Evolutionary conservation across 495 filamentous ascomycete species (phyloP).

Genomic region (Aspergillus sclerotioniger): DNA sequence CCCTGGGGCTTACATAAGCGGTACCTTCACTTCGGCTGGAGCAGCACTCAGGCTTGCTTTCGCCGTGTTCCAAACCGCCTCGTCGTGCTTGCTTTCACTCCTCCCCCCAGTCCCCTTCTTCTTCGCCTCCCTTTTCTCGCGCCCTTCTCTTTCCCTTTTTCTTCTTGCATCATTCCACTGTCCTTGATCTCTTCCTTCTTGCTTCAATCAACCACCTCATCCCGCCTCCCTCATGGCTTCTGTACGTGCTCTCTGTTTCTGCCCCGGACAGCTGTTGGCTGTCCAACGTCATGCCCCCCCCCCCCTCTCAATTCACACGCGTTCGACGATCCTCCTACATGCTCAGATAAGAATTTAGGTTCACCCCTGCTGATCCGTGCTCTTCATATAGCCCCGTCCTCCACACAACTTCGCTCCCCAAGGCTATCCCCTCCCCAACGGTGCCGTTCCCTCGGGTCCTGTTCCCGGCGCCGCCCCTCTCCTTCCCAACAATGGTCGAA

Average conservation of each 20-base stretch:
- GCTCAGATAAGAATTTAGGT: conserved; percentile 3
- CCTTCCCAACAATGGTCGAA: conserved; percentile 64
- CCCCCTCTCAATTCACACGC: conserved; percentile 10
- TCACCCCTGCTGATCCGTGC: conserved; percentile 14
- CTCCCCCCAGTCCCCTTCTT: conserved; percentile 13
- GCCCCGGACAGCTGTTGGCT: conserved; percentile 13
- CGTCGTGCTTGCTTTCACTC: conserved; percentile 16
- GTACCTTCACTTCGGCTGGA: not conserved
- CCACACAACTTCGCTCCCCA: conserved; percentile 46
- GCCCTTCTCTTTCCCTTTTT: conserved; percentile 25
- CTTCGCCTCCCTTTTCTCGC: conserved; percentile 21
- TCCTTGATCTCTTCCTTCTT: conserved; percentile 18
- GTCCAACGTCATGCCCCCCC: conserved; percentile 23
- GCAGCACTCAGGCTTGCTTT: conserved; percentile 7
- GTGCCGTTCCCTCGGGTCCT: conserved; percentile 39
- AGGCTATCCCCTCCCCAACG: conserved; percentile 52
- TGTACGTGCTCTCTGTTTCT: conserved; percentile 37
- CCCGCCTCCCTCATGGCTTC: conserved; percentile 49
- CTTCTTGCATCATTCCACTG: conserved; percentile 23
- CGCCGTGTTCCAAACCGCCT: conserved; percentile 12
- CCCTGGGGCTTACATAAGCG: conserved; percentile 18
- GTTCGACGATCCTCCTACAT: conserved; percentile 11
- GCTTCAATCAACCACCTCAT: conserved; percentile 6
- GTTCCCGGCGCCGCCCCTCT: conserved; percentile 53
- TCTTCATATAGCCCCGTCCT: conserved; percentile 40